phyloP scores from a whole-genome alignment of 768 basidiomycete species.

The Russula olivacea region DNA sequence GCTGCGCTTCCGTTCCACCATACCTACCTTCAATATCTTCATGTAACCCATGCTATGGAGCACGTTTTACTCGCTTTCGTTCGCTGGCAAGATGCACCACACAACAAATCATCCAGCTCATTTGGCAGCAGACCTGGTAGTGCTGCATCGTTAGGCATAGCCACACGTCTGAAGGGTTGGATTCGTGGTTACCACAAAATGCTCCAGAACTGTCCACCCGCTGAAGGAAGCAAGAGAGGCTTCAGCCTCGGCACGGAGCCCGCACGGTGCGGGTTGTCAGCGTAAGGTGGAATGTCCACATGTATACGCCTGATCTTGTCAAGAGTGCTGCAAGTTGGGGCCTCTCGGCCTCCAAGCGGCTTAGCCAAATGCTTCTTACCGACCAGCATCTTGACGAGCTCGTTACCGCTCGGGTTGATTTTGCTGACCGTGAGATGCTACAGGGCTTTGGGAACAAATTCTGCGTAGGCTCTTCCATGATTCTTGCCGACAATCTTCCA shows the following conservation, averaged over 20 bases:
- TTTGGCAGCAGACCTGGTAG: conserved; percentile 43
- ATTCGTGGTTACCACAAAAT: conserved; percentile 83
- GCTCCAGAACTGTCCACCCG: conserved; percentile 45
- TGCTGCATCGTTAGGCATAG: conserved; percentile 56
- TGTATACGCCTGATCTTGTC: conserved; percentile 84
- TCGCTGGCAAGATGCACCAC: conserved; percentile 61
- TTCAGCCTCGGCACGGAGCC: conserved; percentile 68
- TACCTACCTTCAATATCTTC: too few relatives aligned
- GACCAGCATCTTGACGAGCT: too few relatives aligned
- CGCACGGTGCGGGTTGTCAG: conserved; percentile 71
- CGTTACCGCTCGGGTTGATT: too few relatives aligned
- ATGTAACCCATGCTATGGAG: too few relatives aligned
- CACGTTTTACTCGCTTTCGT: too few relatives aligned
- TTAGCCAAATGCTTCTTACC: too few relatives aligned
- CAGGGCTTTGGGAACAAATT: too few relatives aligned
- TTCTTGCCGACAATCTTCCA: too few relatives aligned
- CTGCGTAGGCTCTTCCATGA: too few relatives aligned
- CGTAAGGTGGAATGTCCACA: conserved; percentile 74
- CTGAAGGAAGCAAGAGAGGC: conserved; percentile 44
- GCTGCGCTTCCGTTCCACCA: too few relatives aligned
- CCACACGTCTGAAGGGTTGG: conserved; percentile 86
- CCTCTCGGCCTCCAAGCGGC: conserved; percentile 31
- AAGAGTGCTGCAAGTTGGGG: conserved; percentile 53
- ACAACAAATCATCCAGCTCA: conserved; percentile 28
- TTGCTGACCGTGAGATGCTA: too few relatives aligned